A percentile compares a stretch with the other conserved stretches of the same genome.
Evolutionary conservation across 306 rosid species (phyloP).

Genomic region (Clitoria ternatea): DNA sequence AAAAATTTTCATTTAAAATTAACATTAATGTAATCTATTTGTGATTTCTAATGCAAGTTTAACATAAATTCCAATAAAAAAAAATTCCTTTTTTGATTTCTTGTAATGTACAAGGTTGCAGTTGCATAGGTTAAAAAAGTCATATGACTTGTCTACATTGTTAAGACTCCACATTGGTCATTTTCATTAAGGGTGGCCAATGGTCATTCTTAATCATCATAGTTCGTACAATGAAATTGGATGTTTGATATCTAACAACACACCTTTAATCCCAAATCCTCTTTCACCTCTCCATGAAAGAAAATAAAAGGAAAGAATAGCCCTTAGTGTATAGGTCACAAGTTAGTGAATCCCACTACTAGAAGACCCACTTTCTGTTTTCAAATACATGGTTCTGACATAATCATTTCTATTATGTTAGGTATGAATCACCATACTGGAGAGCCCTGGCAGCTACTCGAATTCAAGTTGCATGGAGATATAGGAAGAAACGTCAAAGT

Average conservation of each 20-base stretch:
- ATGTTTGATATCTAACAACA: neutral
- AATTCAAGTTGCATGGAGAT: conserved; percentile 85
- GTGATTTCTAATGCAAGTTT: no score
- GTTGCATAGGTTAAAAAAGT: no score
- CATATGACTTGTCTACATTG: neutral
- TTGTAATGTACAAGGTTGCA: no score
- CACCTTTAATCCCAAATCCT: neutral
- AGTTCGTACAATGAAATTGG: neutral
- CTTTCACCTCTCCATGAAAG: neutral
- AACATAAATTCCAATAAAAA: no score
- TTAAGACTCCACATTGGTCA: neutral
- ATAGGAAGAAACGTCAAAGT: conserved; percentile 45
- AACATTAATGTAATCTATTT: no score
- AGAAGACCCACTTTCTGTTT: neutral
- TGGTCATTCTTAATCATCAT: neutral
- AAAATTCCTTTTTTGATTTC: no score
- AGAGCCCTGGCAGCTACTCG: conserved; percentile 60
- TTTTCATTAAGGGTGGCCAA: neutral
- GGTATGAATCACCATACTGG: conserved; percentile 87
- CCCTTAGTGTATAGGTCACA: neutral
- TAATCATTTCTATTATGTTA: neutral
- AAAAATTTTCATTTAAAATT: no score
- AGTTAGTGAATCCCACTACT: neutral
- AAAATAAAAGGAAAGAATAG: neutral
- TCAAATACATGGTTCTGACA: neutral